Evolutionary conservation across 2,329 filamentous ascomycete genomes (phyloP), one percentile per base, ranked within the genome.

Genomic region (Cladosporium sp.): DNA sequence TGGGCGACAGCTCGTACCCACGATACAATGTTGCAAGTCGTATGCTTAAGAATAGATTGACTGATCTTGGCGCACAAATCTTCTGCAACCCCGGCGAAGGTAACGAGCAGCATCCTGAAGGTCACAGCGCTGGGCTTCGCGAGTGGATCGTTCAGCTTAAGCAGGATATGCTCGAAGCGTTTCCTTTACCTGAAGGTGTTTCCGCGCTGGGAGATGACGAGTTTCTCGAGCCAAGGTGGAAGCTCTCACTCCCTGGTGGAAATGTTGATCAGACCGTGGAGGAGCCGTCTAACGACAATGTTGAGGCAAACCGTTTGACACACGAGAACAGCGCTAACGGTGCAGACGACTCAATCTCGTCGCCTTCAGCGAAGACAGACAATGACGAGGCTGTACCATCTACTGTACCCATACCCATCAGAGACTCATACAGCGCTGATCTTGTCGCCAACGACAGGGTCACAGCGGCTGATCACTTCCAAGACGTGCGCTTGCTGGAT

Each of bases 11-110:
- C 74, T 96, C 93, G 1, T 99, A 99, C 83, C 85, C 90, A 65
- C 94, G 96, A 89, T 95, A 82, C 70, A 99, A 99, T 80, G 97
- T 92, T 87, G 93, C 94, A 21, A 91, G 91, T 55, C 87, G 93
- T 59, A 96, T 97, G 79, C 83, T 99, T 55, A 88, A 93, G 73
- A 94, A 93, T 72, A 88, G 95, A 18, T 82, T 99, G 38, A 78
- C 89, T 44, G 93, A 97, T 76, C 86, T 99, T 0, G 94, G 94
- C 1, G 95, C 92, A 2, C 84, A 84, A 51, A 86, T 92, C 58
- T 87, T 95, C 68, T 90, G 91, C 73, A 87, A 90, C 49, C 84
- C 89, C 44, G 95, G 92, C 14, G 95, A 99, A 78, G 93, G 90
- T 26, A 95, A 99, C 75, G 93, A 97, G 72, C 92, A 96, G 76